Conservation (phyloP, 768 basidiomycete genomes). For the Auricularia sp. region DNA sequence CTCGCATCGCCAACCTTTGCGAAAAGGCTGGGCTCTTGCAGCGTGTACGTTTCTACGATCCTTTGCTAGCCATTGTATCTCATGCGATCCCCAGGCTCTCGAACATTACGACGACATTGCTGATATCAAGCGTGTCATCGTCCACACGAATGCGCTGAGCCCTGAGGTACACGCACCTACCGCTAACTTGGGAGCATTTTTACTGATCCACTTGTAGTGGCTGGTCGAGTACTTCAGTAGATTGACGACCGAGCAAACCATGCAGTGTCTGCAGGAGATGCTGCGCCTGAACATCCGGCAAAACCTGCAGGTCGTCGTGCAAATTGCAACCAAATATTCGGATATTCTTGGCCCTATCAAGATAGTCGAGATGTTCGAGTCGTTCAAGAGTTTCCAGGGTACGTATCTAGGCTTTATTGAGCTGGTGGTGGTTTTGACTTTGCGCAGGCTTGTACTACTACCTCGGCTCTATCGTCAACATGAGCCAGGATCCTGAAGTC, state of each 20-base stretch:
- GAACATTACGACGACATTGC: conserved; percentile 97
- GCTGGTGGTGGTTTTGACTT: conserved; percentile 25
- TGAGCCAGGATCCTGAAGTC: conserved; percentile 92
- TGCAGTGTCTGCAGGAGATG: conserved; percentile 96
- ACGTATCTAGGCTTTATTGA: neutral
- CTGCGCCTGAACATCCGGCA: conserved; percentile 92
- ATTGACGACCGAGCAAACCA: conserved; percentile 93
- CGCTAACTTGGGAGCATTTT: neutral
- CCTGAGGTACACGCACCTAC: conserved; percentile 48
- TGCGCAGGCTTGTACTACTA: conserved; percentile 78
- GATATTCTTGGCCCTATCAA: conserved; percentile 96
- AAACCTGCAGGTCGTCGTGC: conserved; percentile 91
- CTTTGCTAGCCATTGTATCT: conserved; percentile 5
- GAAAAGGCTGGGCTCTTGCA: conserved; percentile 97
- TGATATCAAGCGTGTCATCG: conserved; percentile 98
- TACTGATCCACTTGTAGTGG: conserved; percentile 48
- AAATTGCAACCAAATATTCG: conserved; percentile 97
- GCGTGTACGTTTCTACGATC: conserved; percentile 43
- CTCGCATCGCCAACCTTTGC: conserved; percentile 93
- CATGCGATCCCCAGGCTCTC: conserved; percentile 55
- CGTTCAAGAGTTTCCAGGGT: conserved; percentile 92
- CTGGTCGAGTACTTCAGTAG: conserved; percentile 94
- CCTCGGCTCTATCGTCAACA: conserved; percentile 93
- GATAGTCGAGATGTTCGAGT: conserved; percentile 96
- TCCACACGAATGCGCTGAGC: conserved; percentile 78